A percentile compares a stretch with the other conserved stretches of the same genome.
phyloP scores from a whole-genome alignment of 1,284 basidiomycete species.

The Ganoderma boninense region DNA sequence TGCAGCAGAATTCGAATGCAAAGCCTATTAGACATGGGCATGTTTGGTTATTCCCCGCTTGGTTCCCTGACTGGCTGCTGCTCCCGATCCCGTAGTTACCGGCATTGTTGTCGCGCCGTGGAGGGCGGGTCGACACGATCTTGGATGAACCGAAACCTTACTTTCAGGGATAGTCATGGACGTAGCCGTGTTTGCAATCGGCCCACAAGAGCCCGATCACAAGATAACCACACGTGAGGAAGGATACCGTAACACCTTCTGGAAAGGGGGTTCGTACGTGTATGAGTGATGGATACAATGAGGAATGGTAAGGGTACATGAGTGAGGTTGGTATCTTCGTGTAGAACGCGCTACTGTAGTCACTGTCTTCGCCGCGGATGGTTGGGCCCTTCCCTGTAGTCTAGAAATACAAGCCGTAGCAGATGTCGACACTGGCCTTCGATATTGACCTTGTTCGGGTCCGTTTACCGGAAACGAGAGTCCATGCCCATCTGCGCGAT shows the following conservation, averaged over 20 bases:
- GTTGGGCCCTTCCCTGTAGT: neutral
- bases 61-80: neutral
- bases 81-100: neutral
- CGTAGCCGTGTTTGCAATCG: neutral
- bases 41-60: neutral
- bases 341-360: neutral
- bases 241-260: neutral
- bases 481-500: conserved; percentile 73
- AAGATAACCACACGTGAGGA: conserved; percentile 1
- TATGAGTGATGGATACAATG: neutral
- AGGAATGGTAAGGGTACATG: neutral
- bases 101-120: neutral
- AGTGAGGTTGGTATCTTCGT: neutral
- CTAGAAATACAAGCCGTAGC: conserved; percentile 6
- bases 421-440: neutral
- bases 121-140: conserved; percentile 2
- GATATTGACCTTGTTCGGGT: neutral
- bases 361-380: neutral
- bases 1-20: neutral
- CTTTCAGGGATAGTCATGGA: conserved; percentile 2
- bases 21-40: neutral
- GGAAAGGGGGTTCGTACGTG: neutral
- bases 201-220: neutral
- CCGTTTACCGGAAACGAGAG: conserved; percentile 38
- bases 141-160: neutral